Evolutionary conservation across 2,329 filamentous ascomycete species (phyloP), one percentile per base, ranked within the genome.

Genomic region (Microdochium trichocladiopsis): DNA sequence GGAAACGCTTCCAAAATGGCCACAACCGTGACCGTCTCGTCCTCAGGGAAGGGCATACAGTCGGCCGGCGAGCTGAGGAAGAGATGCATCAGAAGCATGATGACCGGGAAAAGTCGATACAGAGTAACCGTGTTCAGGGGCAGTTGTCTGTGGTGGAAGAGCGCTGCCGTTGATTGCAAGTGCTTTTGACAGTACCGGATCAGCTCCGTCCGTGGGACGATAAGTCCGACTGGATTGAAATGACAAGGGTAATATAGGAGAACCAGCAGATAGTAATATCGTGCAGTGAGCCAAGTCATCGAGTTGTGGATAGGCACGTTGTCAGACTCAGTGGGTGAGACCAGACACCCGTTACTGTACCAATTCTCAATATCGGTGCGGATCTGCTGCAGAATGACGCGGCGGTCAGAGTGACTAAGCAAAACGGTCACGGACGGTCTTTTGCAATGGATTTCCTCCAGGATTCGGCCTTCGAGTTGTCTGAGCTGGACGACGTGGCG

Each of bases 281-380:
- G 63, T 0, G 69, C 69, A 23, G 66, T 70, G 16, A 73, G 52
- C 72, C 72, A 75, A 2, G 71, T 69, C 37, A 75, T 66, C 2
- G 70, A 71, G 54, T 66, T 74, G 55, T 75, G 73, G 21, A 75
- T 72, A 16, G 72, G 69, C 2, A 74, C 61, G 49, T 74, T 72
- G 55, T 75, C 72, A 2, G 67, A 62, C 47, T 74, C 71, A 48
- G 68, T 63, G 1, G 70, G 69, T 4, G 69, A 72, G 52, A 75
- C 63, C 4, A 75, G 66, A 48, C 71, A 76, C 1, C 72, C 73
- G 28, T 67, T 70, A 52, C 67, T 73, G 54, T 75, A 75, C 72
- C 73, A 75, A 53, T 74, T 67, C 51, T 75, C 72, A 21, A 76
- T 73, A 24, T 71, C 65, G n/a, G 66, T 60, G n/a, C 70, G 64